Evolutionary conservation across 495 filamentous ascomycete genomes (phyloP).

Genomic region (Acidomyces sp.): DNA sequence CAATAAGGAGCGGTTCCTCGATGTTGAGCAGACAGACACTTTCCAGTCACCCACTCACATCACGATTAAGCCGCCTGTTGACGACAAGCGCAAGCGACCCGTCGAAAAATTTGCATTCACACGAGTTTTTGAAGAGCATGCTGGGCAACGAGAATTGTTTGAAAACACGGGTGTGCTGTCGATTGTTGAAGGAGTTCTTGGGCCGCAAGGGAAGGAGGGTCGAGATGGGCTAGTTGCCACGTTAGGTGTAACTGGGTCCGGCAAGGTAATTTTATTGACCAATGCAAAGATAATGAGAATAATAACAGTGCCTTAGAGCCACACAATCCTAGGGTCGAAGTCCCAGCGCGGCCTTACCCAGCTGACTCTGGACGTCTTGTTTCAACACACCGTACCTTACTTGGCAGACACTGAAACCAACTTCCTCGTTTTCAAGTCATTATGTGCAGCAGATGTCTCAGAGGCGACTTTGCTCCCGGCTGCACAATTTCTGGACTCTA

Average conservation of each 20-base stretch:
- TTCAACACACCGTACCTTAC: constrained; percentile 56
- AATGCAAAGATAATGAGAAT: too few species aligned
- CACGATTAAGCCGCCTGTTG: constrained; percentile 71
- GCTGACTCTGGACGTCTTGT: constrained; percentile 79
- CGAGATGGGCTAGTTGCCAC: constrained; percentile 86
- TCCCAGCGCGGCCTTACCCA: constrained; percentile 81
- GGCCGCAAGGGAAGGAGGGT: constrained; percentile 51
- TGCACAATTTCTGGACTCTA: constrained; percentile 61
- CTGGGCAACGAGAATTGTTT: constrained; percentile 76
- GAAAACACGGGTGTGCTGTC: constrained; percentile 63
- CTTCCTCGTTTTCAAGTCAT: constrained; percentile 51
- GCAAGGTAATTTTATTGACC: constrained; percentile 50
- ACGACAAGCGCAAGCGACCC: constrained; percentile 58
- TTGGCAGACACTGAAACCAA: constrained; percentile 46
- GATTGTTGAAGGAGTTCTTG: constrained; percentile 67
- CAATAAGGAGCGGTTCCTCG: constrained; percentile 54
- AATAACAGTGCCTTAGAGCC: constrained; percentile 48
- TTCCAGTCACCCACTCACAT: constrained; percentile 54
- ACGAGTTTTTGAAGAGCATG: constrained; percentile 75
- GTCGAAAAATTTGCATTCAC: constrained; percentile 94
- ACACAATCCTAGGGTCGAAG: constrained; percentile 89
- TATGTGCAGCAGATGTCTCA: constrained; percentile 63
- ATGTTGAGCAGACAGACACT: constrained; percentile 48
- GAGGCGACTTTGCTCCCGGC: constrained; percentile 75
- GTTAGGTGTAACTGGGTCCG: constrained; percentile 86